Conservation (phyloP, 805 yeast species). For the Teunomyces lycoperdinae region DNA sequence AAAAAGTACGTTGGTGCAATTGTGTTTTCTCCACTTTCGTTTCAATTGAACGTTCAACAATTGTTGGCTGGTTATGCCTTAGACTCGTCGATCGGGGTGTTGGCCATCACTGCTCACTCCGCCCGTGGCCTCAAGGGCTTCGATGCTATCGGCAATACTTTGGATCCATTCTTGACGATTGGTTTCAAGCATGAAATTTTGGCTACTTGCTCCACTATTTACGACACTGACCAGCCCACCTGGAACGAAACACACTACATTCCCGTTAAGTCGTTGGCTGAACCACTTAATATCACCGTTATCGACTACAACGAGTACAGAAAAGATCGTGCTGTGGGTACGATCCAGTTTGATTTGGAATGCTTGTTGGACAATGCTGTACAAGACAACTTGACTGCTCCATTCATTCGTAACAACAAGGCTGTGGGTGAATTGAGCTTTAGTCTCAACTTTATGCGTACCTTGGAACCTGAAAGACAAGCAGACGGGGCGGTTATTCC, state of each 20-base stretch:
- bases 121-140: conserved; percentile 72
- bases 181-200: conserved; percentile 57
- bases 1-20: conserved; percentile 86
- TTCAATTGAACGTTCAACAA: conserved; percentile 90
- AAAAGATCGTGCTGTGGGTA: conserved; percentile 80
- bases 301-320: conserved; percentile 77
- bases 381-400: conserved; percentile 47
- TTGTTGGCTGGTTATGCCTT: conserved; percentile 77
- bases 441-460: conserved; percentile 74
- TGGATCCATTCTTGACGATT: conserved; percentile 85
- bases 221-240: conserved; percentile 66
- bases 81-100: conserved; percentile 82
- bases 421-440: conserved; percentile 73
- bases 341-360: conserved; percentile 70
- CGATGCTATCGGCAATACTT: conserved; percentile 68
- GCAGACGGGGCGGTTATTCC: conserved; percentile 83
- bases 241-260: conserved; percentile 82
- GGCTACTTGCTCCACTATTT: conserved; percentile 66
- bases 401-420: conserved; percentile 77
- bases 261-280: conserved; percentile 71
- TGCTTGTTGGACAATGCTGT: conserved; percentile 52
- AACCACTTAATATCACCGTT: conserved; percentile 71
- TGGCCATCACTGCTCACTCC: conserved; percentile 62
- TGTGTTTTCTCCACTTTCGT: conserved; percentile 83
- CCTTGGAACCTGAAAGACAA: conserved; percentile 55